A percentile compares a stretch with the other conserved stretches of the same genome.
Evolutionary conservation across 768 basidiomycete species (phyloP).

Genomic region (Phlebiopsis gigantea): DNA sequence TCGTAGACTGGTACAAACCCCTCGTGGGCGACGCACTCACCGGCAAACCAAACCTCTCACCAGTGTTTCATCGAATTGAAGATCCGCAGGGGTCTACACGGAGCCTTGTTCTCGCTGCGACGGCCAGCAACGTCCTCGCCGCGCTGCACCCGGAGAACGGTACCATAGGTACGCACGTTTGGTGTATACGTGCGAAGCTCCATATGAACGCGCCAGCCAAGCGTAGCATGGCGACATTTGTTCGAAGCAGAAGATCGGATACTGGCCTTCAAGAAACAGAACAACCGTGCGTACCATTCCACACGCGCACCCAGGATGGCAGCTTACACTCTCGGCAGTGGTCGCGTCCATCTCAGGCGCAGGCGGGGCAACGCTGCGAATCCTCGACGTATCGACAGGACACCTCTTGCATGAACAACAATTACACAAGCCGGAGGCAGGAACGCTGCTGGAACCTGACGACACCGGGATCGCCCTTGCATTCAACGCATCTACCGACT

Average conservation of each 20-base stretch:
- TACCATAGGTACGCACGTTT: constrained; percentile 50
- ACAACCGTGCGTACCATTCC: constrained; percentile 42
- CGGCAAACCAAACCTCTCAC: constrained; percentile 45
- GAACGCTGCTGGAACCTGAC: constrained; percentile 44
- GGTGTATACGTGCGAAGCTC: background rate
- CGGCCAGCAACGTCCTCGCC: constrained; percentile 72
- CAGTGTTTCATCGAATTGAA: constrained; percentile 47
- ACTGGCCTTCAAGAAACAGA: constrained; percentile 52
- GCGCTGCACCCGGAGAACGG: constrained; percentile 66
- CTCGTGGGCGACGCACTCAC: constrained; percentile 69
- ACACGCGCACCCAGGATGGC: background rate
- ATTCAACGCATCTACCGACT: constrained; percentile 27
- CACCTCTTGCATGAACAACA: constrained; percentile 59
- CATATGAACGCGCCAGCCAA: constrained; percentile 7
- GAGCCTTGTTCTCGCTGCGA: constrained; percentile 59
- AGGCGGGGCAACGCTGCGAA: constrained; percentile 61
- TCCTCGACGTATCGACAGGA: constrained; percentile 63
- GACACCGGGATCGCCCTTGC: constrained; percentile 51
- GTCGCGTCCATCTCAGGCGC: constrained; percentile 73
- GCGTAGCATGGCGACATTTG: constrained; percentile 74
- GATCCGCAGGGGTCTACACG: constrained; percentile 24
- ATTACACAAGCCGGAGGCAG: constrained; percentile 43
- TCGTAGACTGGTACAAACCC: constrained; percentile 84
- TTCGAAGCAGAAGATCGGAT: constrained; percentile 69
- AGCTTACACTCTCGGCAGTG: constrained; percentile 32